Conservation (phyloP, 495 filamentous ascomycete species). For the Glarea lozoyensis region DNA sequence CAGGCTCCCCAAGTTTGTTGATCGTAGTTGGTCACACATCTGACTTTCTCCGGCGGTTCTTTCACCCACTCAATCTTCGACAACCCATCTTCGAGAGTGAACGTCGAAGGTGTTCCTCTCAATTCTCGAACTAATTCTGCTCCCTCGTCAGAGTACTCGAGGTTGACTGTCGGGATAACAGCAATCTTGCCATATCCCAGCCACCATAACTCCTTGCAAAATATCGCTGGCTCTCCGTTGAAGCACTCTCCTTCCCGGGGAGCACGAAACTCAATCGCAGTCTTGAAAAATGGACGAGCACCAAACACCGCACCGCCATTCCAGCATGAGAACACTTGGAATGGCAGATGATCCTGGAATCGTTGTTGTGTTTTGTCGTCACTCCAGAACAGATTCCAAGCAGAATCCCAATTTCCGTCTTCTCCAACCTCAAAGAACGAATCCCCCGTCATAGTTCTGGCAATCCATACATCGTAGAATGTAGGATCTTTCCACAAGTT, state of each 20-base stretch:
- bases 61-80: constrained; percentile 19
- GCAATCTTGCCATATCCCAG: constrained; percentile 34
- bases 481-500: constrained; percentile 25
- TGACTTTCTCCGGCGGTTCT: constrained; percentile 15
- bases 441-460: constrained; percentile 36
- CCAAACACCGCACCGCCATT: constrained; percentile 34
- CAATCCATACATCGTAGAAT: constrained; percentile 45
- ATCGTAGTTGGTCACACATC: no score
- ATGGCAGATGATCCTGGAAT: constrained; percentile 23
- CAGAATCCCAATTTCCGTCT: constrained; percentile 29
- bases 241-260: background rate
- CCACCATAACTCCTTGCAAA: constrained; percentile 32
- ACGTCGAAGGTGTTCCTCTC: constrained; percentile 13
- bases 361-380: constrained; percentile 21
- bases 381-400: constrained; percentile 36
- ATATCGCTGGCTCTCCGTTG: background rate
- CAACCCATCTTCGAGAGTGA: constrained; percentile 20
- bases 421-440: constrained; percentile 37
- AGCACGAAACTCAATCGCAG: background rate
- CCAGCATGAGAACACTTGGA: constrained; percentile 47
- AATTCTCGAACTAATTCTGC: constrained; percentile 27
- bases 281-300: constrained; percentile 24
- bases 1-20: no score
- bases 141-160: constrained; percentile 31
- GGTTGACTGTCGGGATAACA: constrained; percentile 37